Conservation (phyloP, 139 green algal species). For the Closterium sp. region DNA sequence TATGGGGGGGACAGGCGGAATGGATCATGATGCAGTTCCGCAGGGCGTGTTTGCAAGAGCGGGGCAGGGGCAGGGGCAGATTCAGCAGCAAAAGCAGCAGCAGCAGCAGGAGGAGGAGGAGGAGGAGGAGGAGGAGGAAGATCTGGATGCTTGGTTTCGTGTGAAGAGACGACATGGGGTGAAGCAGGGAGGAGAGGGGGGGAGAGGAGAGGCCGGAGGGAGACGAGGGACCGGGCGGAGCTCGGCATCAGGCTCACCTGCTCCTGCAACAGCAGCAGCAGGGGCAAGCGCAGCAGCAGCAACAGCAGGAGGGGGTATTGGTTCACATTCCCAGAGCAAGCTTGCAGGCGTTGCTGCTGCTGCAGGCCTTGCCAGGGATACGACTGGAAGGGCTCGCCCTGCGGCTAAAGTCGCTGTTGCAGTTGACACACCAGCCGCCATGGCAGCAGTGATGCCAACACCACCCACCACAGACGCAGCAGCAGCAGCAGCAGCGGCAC, state of each 20-base stretch:
- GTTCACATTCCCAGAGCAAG: too few species aligned
- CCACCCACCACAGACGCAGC: too few species aligned
- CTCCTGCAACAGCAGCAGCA: neutral
- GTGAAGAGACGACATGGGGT: neutral
- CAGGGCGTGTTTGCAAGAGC: neutral
- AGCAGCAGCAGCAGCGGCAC: neutral
- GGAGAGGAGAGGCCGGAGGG: neutral
- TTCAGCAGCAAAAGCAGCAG: neutral
- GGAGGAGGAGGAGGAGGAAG: neutral
- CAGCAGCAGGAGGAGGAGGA: too few species aligned
- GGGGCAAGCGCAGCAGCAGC: neutral
- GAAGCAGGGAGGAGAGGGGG: neutral
- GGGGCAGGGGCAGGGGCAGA: neutral
- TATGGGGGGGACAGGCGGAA: neutral
- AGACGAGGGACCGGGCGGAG: too few species aligned
- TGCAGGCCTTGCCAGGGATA: too few species aligned
- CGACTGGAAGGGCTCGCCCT: too few species aligned
- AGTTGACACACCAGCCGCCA: too few species aligned
- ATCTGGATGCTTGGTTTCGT: neutral
- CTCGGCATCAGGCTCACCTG: neutral
- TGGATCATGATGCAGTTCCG: neutral
- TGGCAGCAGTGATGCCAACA: too few species aligned
- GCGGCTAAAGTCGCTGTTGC: too few species aligned
- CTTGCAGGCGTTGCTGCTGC: too few species aligned
- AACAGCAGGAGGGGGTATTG: too few species aligned